phyloP scores from a whole-genome alignment of 495 filamentous ascomycete species.

The Durotheca rogersii region DNA sequence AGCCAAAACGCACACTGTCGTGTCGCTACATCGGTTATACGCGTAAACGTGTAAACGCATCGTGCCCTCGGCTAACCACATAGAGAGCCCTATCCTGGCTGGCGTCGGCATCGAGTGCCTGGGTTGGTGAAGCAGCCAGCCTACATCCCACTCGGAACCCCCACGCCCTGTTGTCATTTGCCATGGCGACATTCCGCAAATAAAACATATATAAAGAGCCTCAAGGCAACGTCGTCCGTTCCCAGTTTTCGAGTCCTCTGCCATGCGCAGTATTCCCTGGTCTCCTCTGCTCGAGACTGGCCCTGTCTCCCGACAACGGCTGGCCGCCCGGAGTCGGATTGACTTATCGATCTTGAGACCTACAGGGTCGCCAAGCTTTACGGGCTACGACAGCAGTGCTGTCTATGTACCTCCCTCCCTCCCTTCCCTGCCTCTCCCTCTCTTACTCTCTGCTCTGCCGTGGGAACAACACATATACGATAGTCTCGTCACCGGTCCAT shows the following conservation, averaged over 20 bases:
- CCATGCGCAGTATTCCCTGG: slow-evolving; percentile 9
- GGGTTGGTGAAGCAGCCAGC: slow-evolving; percentile 6
- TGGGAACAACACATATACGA: slow-evolving; percentile 11
- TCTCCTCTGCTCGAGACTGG: slow-evolving; percentile 8
- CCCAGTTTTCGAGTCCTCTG: slow-evolving; percentile 19
- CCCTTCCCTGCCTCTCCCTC: slow-evolving; percentile 11
- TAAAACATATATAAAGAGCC: slow-evolving; percentile 38
- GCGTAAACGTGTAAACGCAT: too few relatives aligned
- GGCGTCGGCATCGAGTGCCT: slow-evolving; percentile 24
- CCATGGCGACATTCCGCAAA: slow-evolving; percentile 39
- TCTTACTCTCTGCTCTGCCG: slow-evolving; percentile 12
- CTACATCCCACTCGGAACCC: slow-evolving; percentile 38
- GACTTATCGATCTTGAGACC: slow-evolving; percentile 2
- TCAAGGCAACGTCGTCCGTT: slow-evolving; percentile 38
- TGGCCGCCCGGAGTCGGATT: too few relatives aligned
- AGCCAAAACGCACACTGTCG: too few relatives aligned
- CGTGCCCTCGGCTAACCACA: too few relatives aligned
- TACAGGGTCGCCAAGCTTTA: slow-evolving; percentile 1
- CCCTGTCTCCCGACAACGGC: slow-evolving; percentile 3
- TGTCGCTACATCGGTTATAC: too few relatives aligned
- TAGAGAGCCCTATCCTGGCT: too few relatives aligned
- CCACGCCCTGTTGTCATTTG: slow-evolving; percentile 41
- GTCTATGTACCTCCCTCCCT: background rate
- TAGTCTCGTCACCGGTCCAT: slow-evolving; percentile 21
- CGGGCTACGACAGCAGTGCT: slow-evolving; percentile 3